A percentile compares a stretch with the other conserved stretches of the same genome.
These are phyloP conservation scores for Berberis vulgaris DNA, from an alignment of 164 flowering plant genomes.

Conservation along the genomic window DNA sequence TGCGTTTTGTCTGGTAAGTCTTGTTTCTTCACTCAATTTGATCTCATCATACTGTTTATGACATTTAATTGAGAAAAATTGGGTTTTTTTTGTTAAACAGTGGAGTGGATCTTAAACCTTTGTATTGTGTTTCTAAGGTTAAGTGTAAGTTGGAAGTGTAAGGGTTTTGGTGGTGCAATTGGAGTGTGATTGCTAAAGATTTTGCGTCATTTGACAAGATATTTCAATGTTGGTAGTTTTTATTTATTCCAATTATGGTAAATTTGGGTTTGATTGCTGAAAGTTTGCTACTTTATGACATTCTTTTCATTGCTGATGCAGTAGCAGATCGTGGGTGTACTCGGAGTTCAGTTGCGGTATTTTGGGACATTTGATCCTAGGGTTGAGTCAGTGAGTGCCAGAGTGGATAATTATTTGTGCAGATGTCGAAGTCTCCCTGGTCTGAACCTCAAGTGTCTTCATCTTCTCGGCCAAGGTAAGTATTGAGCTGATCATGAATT, in stretches of 20 bases:
- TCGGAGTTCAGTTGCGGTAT: background rate
- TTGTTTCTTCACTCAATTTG: too few species aligned
- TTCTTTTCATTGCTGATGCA: background rate
- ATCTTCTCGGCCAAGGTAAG: conserved; percentile 16
- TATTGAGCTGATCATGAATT: background rate
- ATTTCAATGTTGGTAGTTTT: too few species aligned
- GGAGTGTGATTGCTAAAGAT: too few species aligned
- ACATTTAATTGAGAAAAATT: too few species aligned
- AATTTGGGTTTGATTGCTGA: background rate
- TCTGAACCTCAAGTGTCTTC: conserved; percentile 19
- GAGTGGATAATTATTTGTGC: conserved; percentile 16
- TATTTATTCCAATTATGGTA: background rate
- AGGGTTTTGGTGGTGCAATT: too few species aligned
- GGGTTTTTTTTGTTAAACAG: too few species aligned
- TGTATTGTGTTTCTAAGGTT: too few species aligned
- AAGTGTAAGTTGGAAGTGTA: too few species aligned
- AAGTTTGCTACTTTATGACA: background rate
- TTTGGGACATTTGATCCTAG: background rate
- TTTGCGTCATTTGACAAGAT: too few species aligned
- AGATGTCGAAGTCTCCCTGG: conserved; percentile 51
- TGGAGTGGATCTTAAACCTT: too few species aligned
- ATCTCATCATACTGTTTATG: too few species aligned
- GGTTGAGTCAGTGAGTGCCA: conserved; percentile 2
- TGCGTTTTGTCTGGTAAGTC: too few species aligned
- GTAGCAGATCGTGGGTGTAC: background rate